These are phyloP conservation scores for Discostella stelligeroides DNA, from an alignment of 108 stramenopile genomes.

Conservation along the genomic window DNA sequence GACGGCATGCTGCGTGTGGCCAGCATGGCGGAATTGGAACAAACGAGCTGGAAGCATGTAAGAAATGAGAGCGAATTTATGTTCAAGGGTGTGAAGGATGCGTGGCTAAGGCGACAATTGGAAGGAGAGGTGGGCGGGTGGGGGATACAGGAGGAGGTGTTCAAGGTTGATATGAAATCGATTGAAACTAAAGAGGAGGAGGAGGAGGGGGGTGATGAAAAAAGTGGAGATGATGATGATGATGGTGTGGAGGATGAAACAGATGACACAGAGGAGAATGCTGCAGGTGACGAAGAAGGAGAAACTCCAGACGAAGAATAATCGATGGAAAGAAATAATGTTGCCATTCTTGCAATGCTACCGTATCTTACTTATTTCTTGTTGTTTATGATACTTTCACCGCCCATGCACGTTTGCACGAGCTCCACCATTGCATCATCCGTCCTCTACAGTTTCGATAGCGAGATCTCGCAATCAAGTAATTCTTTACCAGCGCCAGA, in stretches of 20 bases:
- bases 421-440: conserved; percentile 21
- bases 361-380: too few relatives aligned
- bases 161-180: conserved; percentile 15
- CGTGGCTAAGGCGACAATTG: conserved; percentile 69
- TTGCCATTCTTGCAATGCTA: too few relatives aligned
- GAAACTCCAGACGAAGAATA: not conserved
- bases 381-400: not conserved
- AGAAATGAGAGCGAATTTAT: conserved; percentile 66
- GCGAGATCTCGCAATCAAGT: conserved; percentile 24
- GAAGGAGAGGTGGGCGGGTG: conserved; percentile 69
- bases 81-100: conserved; percentile 70
- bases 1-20: conserved; percentile 71
- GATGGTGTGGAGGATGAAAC: not conserved
- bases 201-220: conserved; percentile 2
- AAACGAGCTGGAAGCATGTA: conserved; percentile 78
- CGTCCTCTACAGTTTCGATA: conserved; percentile 10
- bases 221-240: conserved; percentile 11
- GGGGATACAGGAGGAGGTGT: conserved; percentile 58
- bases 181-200: conserved; percentile 16
- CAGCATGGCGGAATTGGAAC: conserved; percentile 69
- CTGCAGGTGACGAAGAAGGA: not conserved
- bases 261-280: conserved; percentile 16
- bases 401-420: conserved; percentile 18
- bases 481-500: conserved; percentile 24
- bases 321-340: not conserved